Conservation (phyloP, 345 rosid species). For the Clausena lansium region DNA sequence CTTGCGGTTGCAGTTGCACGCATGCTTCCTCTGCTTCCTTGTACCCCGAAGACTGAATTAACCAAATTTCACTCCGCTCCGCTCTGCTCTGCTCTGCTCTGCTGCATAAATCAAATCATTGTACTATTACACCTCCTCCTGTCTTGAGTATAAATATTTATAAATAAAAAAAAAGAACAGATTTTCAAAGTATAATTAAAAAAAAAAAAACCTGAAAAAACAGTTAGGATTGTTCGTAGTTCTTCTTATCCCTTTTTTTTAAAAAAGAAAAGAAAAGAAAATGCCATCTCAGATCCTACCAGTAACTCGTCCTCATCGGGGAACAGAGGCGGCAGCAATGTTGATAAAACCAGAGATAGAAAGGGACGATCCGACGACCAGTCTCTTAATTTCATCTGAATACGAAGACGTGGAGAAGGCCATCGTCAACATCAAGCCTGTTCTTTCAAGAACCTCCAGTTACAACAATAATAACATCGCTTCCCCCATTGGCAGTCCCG, state of each 20-base stretch:
- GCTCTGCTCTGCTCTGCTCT: background rate
- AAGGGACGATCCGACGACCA: conserved; percentile 40
- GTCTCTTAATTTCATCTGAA: conserved; percentile 48
- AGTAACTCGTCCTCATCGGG: conserved; percentile 29
- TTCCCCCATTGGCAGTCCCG: conserved; percentile 9
- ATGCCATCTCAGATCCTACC: conserved; percentile 51
- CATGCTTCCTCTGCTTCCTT: no score
- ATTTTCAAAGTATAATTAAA: no score
- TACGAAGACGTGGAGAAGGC: conserved; percentile 39
- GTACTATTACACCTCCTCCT: background rate
- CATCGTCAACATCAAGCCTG: conserved; percentile 32
- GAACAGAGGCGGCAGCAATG: conserved; percentile 16
- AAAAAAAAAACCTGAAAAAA: no score
- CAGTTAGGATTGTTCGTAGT: no score
- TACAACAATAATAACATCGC: conserved; percentile 20
- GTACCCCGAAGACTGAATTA: no score
- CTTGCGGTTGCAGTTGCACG: no score
- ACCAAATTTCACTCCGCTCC: background rate
- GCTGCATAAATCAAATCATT: background rate
- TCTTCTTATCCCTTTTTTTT: no score
- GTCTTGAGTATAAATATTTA: no score
- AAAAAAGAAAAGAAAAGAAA: background rate
- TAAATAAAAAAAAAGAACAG: no score
- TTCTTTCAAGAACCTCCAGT: conserved; percentile 55
- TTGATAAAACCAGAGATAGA: conserved; percentile 37